phyloP scores from a whole-genome alignment of 2,329 filamentous ascomycete species.

The Aureobasidium lini region DNA sequence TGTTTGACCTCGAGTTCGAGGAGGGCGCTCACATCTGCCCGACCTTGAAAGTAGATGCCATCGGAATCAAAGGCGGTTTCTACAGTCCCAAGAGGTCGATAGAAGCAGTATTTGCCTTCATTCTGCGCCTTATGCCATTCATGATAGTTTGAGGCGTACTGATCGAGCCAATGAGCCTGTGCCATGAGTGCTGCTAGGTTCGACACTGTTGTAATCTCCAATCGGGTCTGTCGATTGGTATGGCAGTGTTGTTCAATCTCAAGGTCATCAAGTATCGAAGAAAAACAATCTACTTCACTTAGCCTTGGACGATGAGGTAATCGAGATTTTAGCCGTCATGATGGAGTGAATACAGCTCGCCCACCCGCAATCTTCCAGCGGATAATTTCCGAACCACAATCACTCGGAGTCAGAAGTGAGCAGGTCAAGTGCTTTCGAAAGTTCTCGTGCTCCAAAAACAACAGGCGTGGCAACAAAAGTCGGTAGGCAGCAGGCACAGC shows the following conservation, averaged over 20 bases:
- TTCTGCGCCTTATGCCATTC: slow-evolving; percentile 26
- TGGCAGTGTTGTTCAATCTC: neutral
- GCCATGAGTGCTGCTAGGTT: neutral
- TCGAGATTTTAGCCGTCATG: neutral
- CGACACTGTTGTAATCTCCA: neutral
- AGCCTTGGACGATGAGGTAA: slow-evolving; percentile 9
- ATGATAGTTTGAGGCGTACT: slow-evolving; percentile 33
- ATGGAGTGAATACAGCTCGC: no score
- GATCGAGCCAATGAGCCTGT: slow-evolving; percentile 30
- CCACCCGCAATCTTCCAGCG: no score
- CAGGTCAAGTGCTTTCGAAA: no score
- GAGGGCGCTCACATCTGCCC: slow-evolving; percentile 37
- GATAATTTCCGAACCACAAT: no score
- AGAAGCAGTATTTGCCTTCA: slow-evolving; percentile 23
- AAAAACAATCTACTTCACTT: neutral
- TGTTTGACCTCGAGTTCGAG: slow-evolving; percentile 32
- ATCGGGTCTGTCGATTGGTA: neutral
- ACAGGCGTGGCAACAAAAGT: neutral
- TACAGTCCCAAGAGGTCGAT: slow-evolving; percentile 35
- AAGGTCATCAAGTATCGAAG: neutral
- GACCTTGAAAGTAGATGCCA: slow-evolving; percentile 36
- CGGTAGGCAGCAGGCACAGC: neutral
- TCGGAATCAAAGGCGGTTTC: slow-evolving; percentile 40
- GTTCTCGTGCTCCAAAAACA: no score
- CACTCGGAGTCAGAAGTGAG: no score